phyloP scores from a whole-genome alignment of 2,329 filamentous ascomycete genomes.

The Cadophora sp. region DNA sequence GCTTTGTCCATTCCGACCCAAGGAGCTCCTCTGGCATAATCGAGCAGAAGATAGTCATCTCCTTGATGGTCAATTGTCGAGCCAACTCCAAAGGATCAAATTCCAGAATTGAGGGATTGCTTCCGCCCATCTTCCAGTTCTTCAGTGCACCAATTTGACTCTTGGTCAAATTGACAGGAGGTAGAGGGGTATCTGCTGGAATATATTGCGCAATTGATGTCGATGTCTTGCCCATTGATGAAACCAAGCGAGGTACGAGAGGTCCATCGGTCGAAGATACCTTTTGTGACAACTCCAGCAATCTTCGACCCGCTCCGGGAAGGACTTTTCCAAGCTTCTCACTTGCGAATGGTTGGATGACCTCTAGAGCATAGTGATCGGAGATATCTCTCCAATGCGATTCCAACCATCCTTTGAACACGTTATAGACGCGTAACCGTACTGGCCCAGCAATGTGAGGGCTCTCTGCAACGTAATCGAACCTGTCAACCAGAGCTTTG shows the following conservation, averaged over 20 bases:
- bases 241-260: constrained; percentile 81
- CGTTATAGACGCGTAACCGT: constrained; percentile 90
- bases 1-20: constrained; percentile 93
- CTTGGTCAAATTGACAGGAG: constrained; percentile 73
- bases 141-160: constrained; percentile 76
- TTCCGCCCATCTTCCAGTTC: constrained; percentile 76
- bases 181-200: constrained; percentile 73
- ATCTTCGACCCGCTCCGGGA: constrained; percentile 79
- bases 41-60: constrained; percentile 88
- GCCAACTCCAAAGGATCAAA: constrained; percentile 92
- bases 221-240: constrained; percentile 87
- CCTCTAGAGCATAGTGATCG: constrained; percentile 75
- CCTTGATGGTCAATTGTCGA: constrained; percentile 89
- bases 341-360: constrained; percentile 83
- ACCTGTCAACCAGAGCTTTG: constrained; percentile 84
- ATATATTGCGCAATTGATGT: constrained; percentile 75
- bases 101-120: constrained; percentile 78
- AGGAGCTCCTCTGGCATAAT: constrained; percentile 93
- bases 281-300: constrained; percentile 80
- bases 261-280: constrained; percentile 76
- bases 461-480: constrained; percentile 87
- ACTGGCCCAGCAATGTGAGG: constrained; percentile 79
- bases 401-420: constrained; percentile 97
- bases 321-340: constrained; percentile 71
- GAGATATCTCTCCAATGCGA: constrained; percentile 89